A percentile compares a stretch with the other conserved stretches of the same genome.
Conservation (phyloP, 2,329 filamentous ascomycete genomes). For the Beauveria sp. region DNA sequence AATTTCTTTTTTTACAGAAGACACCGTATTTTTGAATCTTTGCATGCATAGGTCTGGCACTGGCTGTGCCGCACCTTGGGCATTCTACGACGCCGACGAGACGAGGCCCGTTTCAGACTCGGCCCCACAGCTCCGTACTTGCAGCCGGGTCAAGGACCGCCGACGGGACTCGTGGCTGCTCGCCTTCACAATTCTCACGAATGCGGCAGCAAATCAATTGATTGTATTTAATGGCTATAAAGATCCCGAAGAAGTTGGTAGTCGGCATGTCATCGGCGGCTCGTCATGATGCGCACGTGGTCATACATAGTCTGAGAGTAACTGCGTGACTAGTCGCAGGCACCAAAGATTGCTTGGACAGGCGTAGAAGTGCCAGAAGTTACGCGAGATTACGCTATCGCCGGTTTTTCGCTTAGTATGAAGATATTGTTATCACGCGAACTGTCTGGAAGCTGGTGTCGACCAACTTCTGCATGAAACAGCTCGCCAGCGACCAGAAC, state of each 20-base stretch:
- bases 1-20: neutral
- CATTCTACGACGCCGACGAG: conserved; percentile 25
- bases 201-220: neutral
- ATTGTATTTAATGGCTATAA: neutral
- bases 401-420: no score
- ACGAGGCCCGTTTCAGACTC: conserved; percentile 25
- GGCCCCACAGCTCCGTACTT: conserved; percentile 9
- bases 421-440: no score
- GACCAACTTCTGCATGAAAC: no score
- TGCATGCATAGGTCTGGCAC: neutral
- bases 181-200: neutral
- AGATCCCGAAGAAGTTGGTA: neutral
- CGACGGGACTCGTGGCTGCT: neutral
- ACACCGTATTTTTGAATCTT: neutral
- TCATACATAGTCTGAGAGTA: no score
- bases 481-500: no score
- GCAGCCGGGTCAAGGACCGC: neutral
- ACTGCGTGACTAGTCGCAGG: no score
- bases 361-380: no score
- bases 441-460: no score
- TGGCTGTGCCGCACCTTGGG: conserved; percentile 21
- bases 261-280: neutral
- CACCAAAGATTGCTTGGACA: no score
- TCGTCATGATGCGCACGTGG: neutral
- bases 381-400: no score